Evolutionary conservation across 129 eudicot genomes (phyloP).

Genomic region (Lactuca saligna): DNA sequence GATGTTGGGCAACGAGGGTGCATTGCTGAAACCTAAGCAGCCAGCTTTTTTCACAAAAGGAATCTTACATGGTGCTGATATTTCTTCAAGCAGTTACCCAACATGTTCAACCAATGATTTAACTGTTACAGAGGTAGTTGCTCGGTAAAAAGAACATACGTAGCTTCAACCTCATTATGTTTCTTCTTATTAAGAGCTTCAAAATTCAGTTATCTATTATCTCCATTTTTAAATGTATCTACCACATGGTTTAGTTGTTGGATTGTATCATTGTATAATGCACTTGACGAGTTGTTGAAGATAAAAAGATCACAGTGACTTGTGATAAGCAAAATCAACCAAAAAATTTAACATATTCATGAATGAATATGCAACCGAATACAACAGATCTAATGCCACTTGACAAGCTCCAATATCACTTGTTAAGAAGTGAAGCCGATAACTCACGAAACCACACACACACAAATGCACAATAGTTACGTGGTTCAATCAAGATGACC

Average conservation of each 20-base stretch:
- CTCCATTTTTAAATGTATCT: background rate
- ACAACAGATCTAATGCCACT: too few relatives aligned
- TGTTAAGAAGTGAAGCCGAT: too few relatives aligned
- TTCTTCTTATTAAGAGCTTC: too few relatives aligned
- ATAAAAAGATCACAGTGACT: background rate
- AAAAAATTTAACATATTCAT: too few relatives aligned
- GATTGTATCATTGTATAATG: too few relatives aligned
- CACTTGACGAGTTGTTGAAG: background rate
- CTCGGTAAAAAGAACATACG: background rate
- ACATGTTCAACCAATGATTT: background rate
- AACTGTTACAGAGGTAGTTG: too few relatives aligned
- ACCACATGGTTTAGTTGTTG: background rate
- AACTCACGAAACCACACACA: too few relatives aligned
- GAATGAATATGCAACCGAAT: background rate
- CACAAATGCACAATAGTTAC: too few relatives aligned
- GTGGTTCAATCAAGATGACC: too few relatives aligned
- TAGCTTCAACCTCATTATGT: too few relatives aligned
- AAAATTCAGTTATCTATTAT: too few relatives aligned
- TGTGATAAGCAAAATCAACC: background rate
- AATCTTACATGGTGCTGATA: background rate
- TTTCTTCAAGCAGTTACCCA: conserved; percentile 16
- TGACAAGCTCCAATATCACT: too few relatives aligned
- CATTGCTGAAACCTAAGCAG: conserved; percentile 21
- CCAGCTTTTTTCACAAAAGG: conserved; percentile 27
- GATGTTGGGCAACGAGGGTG: conserved; percentile 25